phyloP scores from a whole-genome alignment of 139 green algal genomes.

The Astrephomene gubernaculifera region DNA sequence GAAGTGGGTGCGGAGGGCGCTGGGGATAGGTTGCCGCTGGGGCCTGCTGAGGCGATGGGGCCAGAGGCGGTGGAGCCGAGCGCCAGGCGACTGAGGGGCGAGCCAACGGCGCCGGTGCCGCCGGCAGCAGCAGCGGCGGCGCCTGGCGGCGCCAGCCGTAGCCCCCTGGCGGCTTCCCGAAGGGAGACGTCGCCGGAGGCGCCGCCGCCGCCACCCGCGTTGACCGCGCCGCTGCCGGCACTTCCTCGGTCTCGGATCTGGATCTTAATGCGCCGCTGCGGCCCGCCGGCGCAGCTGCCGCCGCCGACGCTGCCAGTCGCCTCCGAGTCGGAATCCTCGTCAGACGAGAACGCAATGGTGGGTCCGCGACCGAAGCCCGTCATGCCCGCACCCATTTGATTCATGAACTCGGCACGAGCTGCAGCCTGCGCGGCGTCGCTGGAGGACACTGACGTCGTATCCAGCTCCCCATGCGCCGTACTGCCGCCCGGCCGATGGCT shows the following conservation, averaged over 20 bases:
- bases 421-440: slow-evolving; percentile 30
- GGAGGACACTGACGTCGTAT: slow-evolving; percentile 12
- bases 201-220: too few relatives aligned
- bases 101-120: background rate
- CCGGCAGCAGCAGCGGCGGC: background rate
- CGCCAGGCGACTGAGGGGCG: background rate
- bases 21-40: too few relatives aligned
- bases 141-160: slow-evolving; percentile 9
- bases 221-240: background rate
- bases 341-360: slow-evolving; percentile 9
- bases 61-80: background rate
- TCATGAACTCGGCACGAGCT: slow-evolving; percentile 25
- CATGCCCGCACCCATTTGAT: background rate
- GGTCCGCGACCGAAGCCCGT: background rate
- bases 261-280: slow-evolving; percentile 18
- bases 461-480: background rate
- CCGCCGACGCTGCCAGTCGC: background rate
- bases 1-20: too few relatives aligned
- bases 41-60: background rate
- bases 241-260: slow-evolving; percentile 23
- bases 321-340: slow-evolving; percentile 13
- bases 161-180: background rate
- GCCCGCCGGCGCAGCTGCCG: background rate
- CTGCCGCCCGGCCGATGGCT: slow-evolving; percentile 6
- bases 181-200: background rate